Evolutionary conservation across 768 basidiomycete genomes (phyloP).

Genomic region (Leccinum fibrillosum): DNA sequence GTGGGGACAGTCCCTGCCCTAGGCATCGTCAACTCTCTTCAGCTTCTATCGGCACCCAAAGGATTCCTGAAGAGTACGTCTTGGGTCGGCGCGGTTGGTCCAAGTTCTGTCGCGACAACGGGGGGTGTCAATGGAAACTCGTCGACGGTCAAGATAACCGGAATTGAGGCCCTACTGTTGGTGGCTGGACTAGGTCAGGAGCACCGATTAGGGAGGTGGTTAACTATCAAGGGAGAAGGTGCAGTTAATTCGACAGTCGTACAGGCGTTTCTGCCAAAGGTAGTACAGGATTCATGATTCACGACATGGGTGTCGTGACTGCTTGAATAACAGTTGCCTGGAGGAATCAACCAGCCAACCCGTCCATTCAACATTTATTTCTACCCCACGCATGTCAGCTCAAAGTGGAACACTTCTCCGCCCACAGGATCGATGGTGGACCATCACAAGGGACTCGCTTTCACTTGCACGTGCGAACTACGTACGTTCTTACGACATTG

Average conservation of each 20-base stretch:
- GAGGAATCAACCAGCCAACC: neutral
- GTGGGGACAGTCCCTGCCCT: constrained; percentile 60
- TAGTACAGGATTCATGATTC: constrained; percentile 8
- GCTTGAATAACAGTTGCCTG: neutral
- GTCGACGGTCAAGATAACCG: constrained; percentile 26
- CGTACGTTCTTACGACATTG: neutral
- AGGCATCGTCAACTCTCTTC: constrained; percentile 89
- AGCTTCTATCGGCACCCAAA: constrained; percentile 59
- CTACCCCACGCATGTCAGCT: neutral
- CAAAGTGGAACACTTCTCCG: neutral
- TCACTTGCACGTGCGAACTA: neutral
- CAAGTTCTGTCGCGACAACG: neutral
- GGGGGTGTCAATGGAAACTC: constrained; percentile 2
- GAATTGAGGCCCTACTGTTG: constrained; percentile 47
- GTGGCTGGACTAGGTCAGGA: constrained; percentile 86
- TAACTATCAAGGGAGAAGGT: constrained; percentile 66
- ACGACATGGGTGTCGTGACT: neutral
- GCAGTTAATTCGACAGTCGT: constrained; percentile 72
- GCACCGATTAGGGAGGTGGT: constrained; percentile 87
- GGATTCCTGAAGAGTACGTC: constrained; percentile 42
- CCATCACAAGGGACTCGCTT: neutral
- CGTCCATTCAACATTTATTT: neutral
- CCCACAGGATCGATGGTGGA: neutral
- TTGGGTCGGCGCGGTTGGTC: constrained; percentile 28
- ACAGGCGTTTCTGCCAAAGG: constrained; percentile 46